Base-by-base conservation (phyloP, 768 basidiomycete genomes). In the Suillus hirtellus region DNA sequence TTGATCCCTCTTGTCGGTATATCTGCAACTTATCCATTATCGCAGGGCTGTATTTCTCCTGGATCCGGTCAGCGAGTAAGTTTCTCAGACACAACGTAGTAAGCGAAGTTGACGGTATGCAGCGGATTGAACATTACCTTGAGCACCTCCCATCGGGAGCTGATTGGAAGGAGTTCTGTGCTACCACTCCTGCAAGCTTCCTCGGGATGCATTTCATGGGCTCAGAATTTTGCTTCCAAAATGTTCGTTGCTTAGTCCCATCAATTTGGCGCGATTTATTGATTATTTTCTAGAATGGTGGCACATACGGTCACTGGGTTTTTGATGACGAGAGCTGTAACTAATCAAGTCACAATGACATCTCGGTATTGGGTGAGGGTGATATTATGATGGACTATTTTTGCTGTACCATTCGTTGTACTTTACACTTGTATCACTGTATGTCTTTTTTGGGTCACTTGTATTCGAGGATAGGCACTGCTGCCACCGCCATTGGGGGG, bases 81-180 rank as follows among this genome's bases (percentile, higher is more conserved):
- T 34, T 27, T 46, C 35, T 49, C 37, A 53, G 21, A 6, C 24
- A 59, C 21, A 4, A 38, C 37, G 9, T 31, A 6, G 31, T 46
- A 15, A 40, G 37, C 35, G 14, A 11, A 55, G 21, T 12, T 60
- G 17, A 38, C 21, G n/a, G 19, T 43, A 21, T 19, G 27, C 53
- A 77, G 74, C 69, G 67, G 24, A 69, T 75, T 59, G 72, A 76
- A 21, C 70, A 73, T 2, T 72, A 67, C 53, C 56, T 77, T 9
- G 68, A 70, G 12, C 70, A 72, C 21, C 66, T 77, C 15, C 74
- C 71, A 5, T 8, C 10, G 12, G 72, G 74, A 11, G 59, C 67
- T n/a, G 70, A 72, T 35, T 77, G 75, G 75, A 65, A 66, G 11
- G 68, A 70, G 54, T 72, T 77, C 54, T 77, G 76, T 59, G 71